Base-by-base conservation (phyloP, 352 stramenopile genomes). In the Phytopythium kandeliae region DNA sequence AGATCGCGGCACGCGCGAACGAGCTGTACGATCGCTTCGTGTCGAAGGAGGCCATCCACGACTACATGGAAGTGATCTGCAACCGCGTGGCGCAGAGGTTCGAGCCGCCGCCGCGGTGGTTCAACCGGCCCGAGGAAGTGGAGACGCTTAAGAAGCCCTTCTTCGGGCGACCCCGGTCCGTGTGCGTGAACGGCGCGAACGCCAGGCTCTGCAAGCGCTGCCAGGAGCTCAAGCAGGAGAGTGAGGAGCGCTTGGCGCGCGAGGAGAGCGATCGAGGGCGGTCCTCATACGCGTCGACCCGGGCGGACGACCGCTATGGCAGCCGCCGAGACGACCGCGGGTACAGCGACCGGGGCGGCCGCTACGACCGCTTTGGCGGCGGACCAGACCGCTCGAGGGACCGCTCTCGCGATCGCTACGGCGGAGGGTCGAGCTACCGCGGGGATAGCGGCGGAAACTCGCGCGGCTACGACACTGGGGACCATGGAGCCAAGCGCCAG, bases 11-110 rank as follows among this genome's bases (percentile, higher is more conserved):
- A n/a, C 96, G 97, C 40, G 96, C 96, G 15, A 86, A 89, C 36
- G 73, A 85, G 43, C 82, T 98, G 48, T 99, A 98, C 58, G 86
- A 98, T 31, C 87, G 87, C 17, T 97, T 89, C 49, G 65, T 97
- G 30, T 89, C 72, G 16, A 92, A 96, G 57, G 84, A 95, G 47
- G 86, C 91, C 17, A 89, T 98, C 56, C 74, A 99, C 45, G 96
- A 99, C 69, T 99, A 99, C 70, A 79, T 99, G 53, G 86, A 99
- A 78, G 85, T 99, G 63, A 89, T 98, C 31, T 96, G 85, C 58
- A 86, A 96, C 42, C 75, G 90, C 57, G 89, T 98, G 43, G 89
- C 96, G 1, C 77, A 92, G 55, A 74, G 91, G 15, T 98, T 97
- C 55, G 65, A 80, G 51, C 77, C 74, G 2, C 56, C 74, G 19